Evolutionary conservation across 176 grass and related monocot genomes (phyloP).

Genomic region (Microstegium vimineum): DNA sequence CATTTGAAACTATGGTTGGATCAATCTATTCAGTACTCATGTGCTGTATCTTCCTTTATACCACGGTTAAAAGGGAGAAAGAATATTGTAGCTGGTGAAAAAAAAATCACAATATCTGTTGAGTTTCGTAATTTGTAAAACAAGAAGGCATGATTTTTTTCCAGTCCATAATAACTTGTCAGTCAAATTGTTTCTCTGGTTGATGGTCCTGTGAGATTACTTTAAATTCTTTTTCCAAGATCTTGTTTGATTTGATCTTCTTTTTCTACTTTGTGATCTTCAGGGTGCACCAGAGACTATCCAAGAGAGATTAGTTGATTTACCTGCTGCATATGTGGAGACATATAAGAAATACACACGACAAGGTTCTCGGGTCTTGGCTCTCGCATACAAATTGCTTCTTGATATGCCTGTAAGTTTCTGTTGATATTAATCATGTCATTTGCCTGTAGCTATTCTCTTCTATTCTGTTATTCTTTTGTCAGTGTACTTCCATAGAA

Average conservation of each 20-base stretch:
- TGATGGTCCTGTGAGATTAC: not conserved
- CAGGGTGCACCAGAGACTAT: constrained; percentile 99
- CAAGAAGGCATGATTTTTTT: not conserved
- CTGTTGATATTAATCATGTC: not conserved
- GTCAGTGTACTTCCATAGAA: constrained; percentile 1
- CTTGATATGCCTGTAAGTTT: constrained; percentile 93
- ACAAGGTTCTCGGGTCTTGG: constrained; percentile 90
- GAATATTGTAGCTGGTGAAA: not conserved
- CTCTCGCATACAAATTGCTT: constrained; percentile 92
- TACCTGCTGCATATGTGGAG: constrained; percentile 87
- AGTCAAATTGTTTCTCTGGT: not conserved
- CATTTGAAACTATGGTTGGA: not conserved
- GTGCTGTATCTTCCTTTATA: not conserved
- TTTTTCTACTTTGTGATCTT: constrained; percentile 1
- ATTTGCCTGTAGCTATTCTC: not conserved
- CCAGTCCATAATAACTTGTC: not conserved
- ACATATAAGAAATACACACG: constrained; percentile 97
- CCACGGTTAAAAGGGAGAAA: not conserved
- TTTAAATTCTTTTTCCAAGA: not conserved
- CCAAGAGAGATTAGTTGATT: constrained; percentile 84
- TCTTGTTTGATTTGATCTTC: not conserved
- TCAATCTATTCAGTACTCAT: not conserved
- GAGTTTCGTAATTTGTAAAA: not conserved
- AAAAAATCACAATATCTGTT: not conserved
- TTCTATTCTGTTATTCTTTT: constrained; percentile 7